Base-by-base conservation (phyloP, 371 early-diverging fungal genomes). In the Lichtheimia ramosa region DNA sequence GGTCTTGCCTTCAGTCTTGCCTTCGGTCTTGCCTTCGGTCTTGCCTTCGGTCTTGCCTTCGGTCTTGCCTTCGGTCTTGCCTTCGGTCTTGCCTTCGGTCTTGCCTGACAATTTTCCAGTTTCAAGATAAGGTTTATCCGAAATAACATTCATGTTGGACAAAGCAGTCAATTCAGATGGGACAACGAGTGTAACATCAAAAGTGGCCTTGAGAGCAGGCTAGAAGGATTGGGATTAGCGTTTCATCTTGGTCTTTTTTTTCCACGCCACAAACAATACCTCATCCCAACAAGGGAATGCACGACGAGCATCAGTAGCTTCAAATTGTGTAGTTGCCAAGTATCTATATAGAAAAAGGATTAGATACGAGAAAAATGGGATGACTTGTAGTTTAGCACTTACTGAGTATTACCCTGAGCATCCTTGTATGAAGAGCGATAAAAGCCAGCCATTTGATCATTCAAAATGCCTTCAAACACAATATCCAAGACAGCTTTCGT, bases 221-320 rank as follows among this genome's bases (percentile, higher is more conserved):
- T 82, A 68, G 10, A 21, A 23, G 12, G 42, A 14, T 1, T 2
- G 10, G 34, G 34, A 8, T 34, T 8, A 34, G 10, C 34, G 34
- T 34, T 34, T 34, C 34, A 34, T 13, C 27, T 58, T 5, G 15
- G 8, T 5, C 28, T 34, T 18, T 15, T 42, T 15, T 14, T 41
- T 24, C 40, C 25, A 23, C 5, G 16, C 34, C 42, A 39, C 16
- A 18, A 14, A 21, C 46, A 6, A 49, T 73, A 77, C 81, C 78
- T 94, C 91, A 71, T 94, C 90, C 89, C 92, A 97, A 78, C 93
- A 96, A 2, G 98, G 98, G 77, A 97, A 92, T 18, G 91, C 92
- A 49, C 90, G 83, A 61, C 97, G 87, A 52, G 93, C 93, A 80
- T 92, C 91, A 4, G 95, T 93, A 4, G 97, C 86, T 72, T 96